phyloP scores from a whole-genome alignment of 306 rosid genomes.

The Quercus gilva region DNA sequence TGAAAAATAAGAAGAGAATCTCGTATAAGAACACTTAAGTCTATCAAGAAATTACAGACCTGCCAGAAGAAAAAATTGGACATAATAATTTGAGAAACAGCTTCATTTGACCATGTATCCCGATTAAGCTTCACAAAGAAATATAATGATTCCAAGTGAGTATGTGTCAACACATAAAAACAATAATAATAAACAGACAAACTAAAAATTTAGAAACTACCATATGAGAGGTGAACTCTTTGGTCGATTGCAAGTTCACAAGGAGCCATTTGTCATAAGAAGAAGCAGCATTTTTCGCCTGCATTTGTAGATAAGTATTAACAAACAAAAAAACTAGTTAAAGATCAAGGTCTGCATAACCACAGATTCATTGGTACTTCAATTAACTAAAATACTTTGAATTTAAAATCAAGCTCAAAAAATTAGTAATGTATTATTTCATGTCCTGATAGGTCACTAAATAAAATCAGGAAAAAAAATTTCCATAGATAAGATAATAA shows the following conservation, averaged over 20 bases:
- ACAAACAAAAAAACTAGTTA: background rate
- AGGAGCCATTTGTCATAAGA: slow-evolving; percentile 84
- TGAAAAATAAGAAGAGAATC: background rate
- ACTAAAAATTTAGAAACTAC: slow-evolving; percentile 35
- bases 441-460: background rate
- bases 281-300: slow-evolving; percentile 86
- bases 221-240: slow-evolving; percentile 97
- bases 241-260: slow-evolving; percentile 89
- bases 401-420: background rate
- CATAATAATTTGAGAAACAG: slow-evolving; percentile 87
- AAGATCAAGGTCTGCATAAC: background rate
- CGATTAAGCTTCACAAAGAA: slow-evolving; percentile 81
- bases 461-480: background rate
- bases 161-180: background rate
- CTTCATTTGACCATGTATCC: slow-evolving; percentile 98
- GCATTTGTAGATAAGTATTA: slow-evolving; percentile 15
- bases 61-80: slow-evolving; percentile 96
- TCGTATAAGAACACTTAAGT: background rate
- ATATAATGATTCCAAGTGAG: slow-evolving; percentile 14
- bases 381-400: background rate
- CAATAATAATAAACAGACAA: background rate
- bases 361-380: background rate
- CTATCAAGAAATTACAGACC: slow-evolving; percentile 46
- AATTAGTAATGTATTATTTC: background rate
- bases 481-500: background rate